Conservation (phyloP, 352 stramenopile genomes). For the Globisporangium emineosum region DNA sequence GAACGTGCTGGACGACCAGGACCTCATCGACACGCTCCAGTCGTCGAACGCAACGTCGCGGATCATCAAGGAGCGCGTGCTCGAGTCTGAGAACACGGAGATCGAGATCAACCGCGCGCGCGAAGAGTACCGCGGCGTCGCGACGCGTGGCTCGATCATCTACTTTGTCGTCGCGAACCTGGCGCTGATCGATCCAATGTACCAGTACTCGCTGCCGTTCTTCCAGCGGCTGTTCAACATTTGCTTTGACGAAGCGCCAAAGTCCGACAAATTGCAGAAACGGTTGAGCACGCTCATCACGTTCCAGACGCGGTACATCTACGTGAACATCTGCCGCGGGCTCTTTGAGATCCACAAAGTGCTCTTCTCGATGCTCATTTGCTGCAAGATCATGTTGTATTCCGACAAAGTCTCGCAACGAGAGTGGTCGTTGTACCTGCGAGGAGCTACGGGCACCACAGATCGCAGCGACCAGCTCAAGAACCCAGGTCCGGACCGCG, state of each 20-base stretch:
- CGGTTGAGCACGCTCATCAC: slow-evolving; percentile 83
- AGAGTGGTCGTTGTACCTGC: slow-evolving; percentile 91
- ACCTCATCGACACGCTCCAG: slow-evolving; percentile 83
- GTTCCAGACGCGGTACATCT: slow-evolving; percentile 91
- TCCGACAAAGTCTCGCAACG: slow-evolving; percentile 52
- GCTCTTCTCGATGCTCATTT: slow-evolving; percentile 93
- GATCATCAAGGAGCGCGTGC: slow-evolving; percentile 87
- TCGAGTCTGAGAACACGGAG: slow-evolving; percentile 89
- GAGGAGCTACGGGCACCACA: slow-evolving; percentile 36
- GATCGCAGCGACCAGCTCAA: slow-evolving; percentile 23
- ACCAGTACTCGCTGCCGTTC: slow-evolving; percentile 94
- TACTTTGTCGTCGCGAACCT: slow-evolving; percentile 95
- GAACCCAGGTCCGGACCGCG: slow-evolving; percentile 64
- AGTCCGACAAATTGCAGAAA: slow-evolving; percentile 45
- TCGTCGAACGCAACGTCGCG: slow-evolving; percentile 85
- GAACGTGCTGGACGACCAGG: slow-evolving; percentile 93
- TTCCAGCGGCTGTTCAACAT: slow-evolving; percentile 91
- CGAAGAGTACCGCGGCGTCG: slow-evolving; percentile 90
- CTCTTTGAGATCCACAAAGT: slow-evolving; percentile 94
- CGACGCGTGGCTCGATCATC: slow-evolving; percentile 90
- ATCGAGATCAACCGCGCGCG: slow-evolving; percentile 88
- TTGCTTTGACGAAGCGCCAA: slow-evolving; percentile 83
- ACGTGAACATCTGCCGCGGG: slow-evolving; percentile 93
- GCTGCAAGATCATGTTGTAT: slow-evolving; percentile 92
- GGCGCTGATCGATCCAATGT: slow-evolving; percentile 93